These are phyloP conservation scores for Tetrahymena thermophila DNA, from an alignment of 73 alveolate species.

Conservation along the genomic window DNA sequence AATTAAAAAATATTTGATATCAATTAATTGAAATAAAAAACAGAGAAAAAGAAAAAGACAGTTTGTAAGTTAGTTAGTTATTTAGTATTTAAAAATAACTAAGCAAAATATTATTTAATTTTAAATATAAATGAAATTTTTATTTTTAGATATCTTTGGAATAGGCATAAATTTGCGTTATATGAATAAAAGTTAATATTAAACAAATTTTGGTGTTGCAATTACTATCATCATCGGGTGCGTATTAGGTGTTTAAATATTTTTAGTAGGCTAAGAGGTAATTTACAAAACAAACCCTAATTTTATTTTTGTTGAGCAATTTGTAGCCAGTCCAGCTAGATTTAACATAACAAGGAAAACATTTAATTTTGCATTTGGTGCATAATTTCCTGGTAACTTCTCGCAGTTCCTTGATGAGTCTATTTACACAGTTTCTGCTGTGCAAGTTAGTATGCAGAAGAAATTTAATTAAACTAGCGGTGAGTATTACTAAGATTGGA, in stretches of 20 bases:
- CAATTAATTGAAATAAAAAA: too few species aligned
- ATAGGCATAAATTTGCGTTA: neutral
- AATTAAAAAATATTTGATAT: too few species aligned
- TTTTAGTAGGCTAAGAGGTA: neutral
- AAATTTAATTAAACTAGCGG: neutral
- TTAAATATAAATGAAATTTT: too few species aligned
- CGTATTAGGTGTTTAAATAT: neutral
- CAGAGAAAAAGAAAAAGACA: too few species aligned
- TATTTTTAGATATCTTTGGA: neutral
- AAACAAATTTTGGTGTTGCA: neutral
- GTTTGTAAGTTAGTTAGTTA: too few species aligned
- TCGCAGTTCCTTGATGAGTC: neutral
- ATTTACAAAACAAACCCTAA: neutral
- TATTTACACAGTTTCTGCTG: neutral
- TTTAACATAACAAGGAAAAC: neutral
- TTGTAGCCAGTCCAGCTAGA: neutral
- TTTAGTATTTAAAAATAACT: too few species aligned
- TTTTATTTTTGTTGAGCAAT: neutral
- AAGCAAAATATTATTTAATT: too few species aligned
- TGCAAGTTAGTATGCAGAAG: neutral
- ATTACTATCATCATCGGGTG: neutral
- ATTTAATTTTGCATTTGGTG: neutral
- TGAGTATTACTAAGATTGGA: neutral
- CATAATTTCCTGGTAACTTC: neutral
- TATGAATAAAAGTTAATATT: neutral